Percentiles rank a stretch among this genome's conserved stretches.
Conservation (phyloP, 805 yeast genomes). For the Candida verbasci region DNA sequence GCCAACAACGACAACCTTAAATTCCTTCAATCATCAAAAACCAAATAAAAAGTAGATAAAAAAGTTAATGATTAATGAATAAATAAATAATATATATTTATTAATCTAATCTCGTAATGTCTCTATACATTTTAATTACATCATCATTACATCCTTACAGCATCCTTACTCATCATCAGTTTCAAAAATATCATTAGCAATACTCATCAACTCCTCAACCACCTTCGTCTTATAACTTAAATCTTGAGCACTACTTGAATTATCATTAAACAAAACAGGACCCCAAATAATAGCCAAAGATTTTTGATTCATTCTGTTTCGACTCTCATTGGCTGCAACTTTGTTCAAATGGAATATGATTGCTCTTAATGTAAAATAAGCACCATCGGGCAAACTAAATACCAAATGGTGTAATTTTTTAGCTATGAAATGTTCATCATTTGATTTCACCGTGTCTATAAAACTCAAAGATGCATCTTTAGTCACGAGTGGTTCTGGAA, state of each 20-base stretch:
- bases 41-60: background rate
- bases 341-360: constrained; percentile 80
- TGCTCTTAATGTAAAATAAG: constrained; percentile 85
- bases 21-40: too few species aligned
- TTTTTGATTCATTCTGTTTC: constrained; percentile 77
- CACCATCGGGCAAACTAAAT: constrained; percentile 89
- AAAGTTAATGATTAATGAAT: background rate
- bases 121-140: too few species aligned
- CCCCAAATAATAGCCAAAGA: constrained; percentile 94
- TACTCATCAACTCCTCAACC: constrained; percentile 77
- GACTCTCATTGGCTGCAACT: constrained; percentile 56
- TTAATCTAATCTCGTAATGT: too few species aligned
- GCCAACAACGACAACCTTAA: too few species aligned
- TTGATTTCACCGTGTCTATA: constrained; percentile 59
- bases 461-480: constrained; percentile 56
- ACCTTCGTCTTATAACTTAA: constrained; percentile 72
- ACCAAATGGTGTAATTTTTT: constrained; percentile 84
- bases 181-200: constrained; percentile 72
- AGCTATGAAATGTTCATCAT: constrained; percentile 43
- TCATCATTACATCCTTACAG: too few species aligned
- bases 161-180: constrained; percentile 23
- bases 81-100: too few species aligned
- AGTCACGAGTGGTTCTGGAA: constrained; percentile 86
- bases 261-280: constrained; percentile 72
- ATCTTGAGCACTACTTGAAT: constrained; percentile 62